Base-by-base conservation (phyloP, 306 rosid genomes). In the Ochetophila trinervis region DNA sequence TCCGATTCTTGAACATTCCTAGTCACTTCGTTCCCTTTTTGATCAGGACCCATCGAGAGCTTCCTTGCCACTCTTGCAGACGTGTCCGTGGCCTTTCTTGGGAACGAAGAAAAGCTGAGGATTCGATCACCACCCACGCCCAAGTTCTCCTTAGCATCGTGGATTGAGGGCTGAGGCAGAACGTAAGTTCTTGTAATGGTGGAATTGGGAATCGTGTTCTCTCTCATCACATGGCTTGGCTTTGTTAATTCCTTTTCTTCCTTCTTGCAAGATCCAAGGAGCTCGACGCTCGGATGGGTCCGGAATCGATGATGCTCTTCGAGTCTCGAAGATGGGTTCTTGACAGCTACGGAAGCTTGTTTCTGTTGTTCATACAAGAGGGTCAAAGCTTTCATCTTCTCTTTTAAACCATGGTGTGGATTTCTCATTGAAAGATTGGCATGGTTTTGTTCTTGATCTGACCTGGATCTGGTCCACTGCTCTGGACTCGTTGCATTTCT, bases 361-460 rank as follows among this genome's bases (percentile, higher is more conserved):
- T 87, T 90, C 59, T 93, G 99, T 62, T 88, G 96, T 78, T 93
- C 99, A 67, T 93, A 90, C 22, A 90, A 73, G 6, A 84, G 84
- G 6, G 96, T 93, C 24, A 93, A 74, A 6, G 96, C 90, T 65
- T 78, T 86, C 81, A 93, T 85, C 80, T 93, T 90, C 78, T 93
- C 97, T 70, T 90, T 93, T 64, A 90, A 80, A 8, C 96, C 90
- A 72, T 90, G 94, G 75, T 93, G 99, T 1, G 94, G 96, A 63
- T 89, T 87, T 82, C 91, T 72, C 42, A 69, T 52, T 0, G 80
- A 72, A 74, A 66, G 66, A 67, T 50, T 69, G 42, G 63, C 14
- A 20, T 30, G 53, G 35, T 17, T 57, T 6, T 54, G 65, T 57
- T 77, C 87, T 82, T 77, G 83, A 85, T 70, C 66, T 22, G 62